Evolutionary conservation across 2,329 filamentous ascomycete species (phyloP).

Genomic region (Cryoendolithus antarcticus): DNA sequence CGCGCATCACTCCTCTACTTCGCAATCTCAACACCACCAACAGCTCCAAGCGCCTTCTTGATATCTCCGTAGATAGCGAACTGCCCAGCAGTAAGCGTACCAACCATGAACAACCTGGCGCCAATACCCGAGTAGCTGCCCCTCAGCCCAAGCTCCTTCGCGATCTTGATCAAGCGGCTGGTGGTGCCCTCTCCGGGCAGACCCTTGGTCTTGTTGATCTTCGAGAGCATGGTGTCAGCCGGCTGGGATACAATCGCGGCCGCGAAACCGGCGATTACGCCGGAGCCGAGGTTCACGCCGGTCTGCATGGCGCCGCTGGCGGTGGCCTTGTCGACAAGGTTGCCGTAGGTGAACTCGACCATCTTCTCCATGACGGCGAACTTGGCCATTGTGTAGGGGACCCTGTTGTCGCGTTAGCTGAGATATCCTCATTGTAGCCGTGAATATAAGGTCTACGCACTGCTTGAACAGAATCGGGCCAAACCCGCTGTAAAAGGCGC

Average conservation of each 20-base stretch:
- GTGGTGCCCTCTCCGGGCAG: slow-evolving; percentile 73
- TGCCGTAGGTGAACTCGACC: slow-evolving; percentile 55
- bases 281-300: slow-evolving; percentile 70
- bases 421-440: neutral
- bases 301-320: slow-evolving; percentile 61
- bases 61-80: slow-evolving; percentile 80
- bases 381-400: slow-evolving; percentile 91
- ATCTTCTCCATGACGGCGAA: slow-evolving; percentile 92
- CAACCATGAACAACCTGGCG: slow-evolving; percentile 64
- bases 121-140: slow-evolving; percentile 73
- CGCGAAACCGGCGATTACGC: slow-evolving; percentile 76
- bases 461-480: slow-evolving; percentile 80
- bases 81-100: slow-evolving; percentile 65
- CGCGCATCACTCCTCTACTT: slow-evolving; percentile 6
- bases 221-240: slow-evolving; percentile 85
- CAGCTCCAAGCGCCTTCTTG: slow-evolving; percentile 56
- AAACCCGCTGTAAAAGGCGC: slow-evolving; percentile 85
- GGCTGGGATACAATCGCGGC: slow-evolving; percentile 80
- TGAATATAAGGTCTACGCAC: slow-evolving; percentile 19
- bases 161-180: slow-evolving; percentile 76
- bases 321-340: slow-evolving; percentile 55
- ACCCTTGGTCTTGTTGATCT: slow-evolving; percentile 94
- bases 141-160: slow-evolving; percentile 63
- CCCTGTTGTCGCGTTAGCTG: slow-evolving; percentile 36
- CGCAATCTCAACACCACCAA: slow-evolving; percentile 62